These are phyloP conservation scores for Russula sp. DNA, from an alignment of 768 basidiomycete species.

Conservation along the genomic window DNA sequence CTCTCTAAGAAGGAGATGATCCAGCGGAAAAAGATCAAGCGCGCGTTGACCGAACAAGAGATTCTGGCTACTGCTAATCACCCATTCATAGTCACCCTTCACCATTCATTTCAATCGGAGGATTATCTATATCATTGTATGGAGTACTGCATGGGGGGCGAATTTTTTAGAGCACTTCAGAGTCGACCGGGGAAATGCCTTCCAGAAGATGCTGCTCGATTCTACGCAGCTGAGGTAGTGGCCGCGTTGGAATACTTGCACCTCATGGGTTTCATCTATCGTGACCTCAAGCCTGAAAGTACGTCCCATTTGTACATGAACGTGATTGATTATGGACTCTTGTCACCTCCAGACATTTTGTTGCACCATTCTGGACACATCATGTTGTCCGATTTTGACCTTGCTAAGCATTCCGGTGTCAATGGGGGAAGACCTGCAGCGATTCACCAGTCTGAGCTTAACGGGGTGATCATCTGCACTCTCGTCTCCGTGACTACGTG, in stretches of 20 bases:
- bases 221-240: slow-evolving; percentile 98
- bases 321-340: slow-evolving; percentile 20
- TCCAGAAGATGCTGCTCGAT: slow-evolving; percentile 88
- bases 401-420: slow-evolving; percentile 91
- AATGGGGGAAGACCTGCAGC: slow-evolving; percentile 80
- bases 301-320: slow-evolving; percentile 32
- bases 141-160: slow-evolving; percentile 99
- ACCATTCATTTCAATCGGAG: slow-evolving; percentile 98
- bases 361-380: slow-evolving; percentile 98
- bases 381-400: slow-evolving; percentile 98
- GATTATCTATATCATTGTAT: slow-evolving; percentile 98
- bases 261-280: slow-evolving; percentile 98
- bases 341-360: slow-evolving; percentile 67
- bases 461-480: slow-evolving; percentile 58
- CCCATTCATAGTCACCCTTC: slow-evolving; percentile 98
- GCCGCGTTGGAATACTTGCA: slow-evolving; percentile 98
- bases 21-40: slow-evolving; percentile 98
- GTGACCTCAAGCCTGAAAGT: slow-evolving; percentile 99
- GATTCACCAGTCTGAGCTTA: slow-evolving; percentile 77
- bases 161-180: slow-evolving; percentile 97
- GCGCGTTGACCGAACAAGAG: slow-evolving; percentile 97
- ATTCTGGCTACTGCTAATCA: slow-evolving; percentile 98
- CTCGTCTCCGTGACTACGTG: not conserved
- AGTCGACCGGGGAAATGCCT: slow-evolving; percentile 95
- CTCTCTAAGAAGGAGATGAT: slow-evolving; percentile 99